Conservation (phyloP, 192 early-diverging fungal genomes). For the Umbelopsis isabellina region DNA sequence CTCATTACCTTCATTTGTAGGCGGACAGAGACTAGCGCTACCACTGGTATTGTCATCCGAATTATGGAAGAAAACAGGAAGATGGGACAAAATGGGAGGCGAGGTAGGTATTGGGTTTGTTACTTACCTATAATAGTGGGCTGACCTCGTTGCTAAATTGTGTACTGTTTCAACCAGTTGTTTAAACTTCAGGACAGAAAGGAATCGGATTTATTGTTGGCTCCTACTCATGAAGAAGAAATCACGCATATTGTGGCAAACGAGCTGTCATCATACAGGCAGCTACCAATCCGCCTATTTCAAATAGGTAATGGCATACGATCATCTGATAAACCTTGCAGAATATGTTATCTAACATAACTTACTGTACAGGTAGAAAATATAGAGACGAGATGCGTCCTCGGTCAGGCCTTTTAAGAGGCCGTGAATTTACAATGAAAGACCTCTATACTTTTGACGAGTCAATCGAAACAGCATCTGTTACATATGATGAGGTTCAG, state of each 20-base stretch:
- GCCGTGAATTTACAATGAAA: slow-evolving; percentile 95
- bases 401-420: slow-evolving; percentile 81
- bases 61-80: slow-evolving; percentile 78
- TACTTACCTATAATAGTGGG: not conserved
- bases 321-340: not conserved
- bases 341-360: not conserved
- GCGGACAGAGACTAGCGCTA: slow-evolving; percentile 72
- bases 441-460: slow-evolving; percentile 92
- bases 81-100: slow-evolving; percentile 72
- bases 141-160: not conserved
- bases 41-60: slow-evolving; percentile 70
- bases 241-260: slow-evolving; percentile 74
- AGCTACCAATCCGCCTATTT: slow-evolving; percentile 85
- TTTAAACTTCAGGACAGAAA: slow-evolving; percentile 84
- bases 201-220: slow-evolving; percentile 66
- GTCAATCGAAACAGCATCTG: slow-evolving; percentile 62
- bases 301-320: slow-evolving; percentile 65
- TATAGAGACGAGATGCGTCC: slow-evolving; percentile 86
- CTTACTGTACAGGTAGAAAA: slow-evolving; percentile 59
- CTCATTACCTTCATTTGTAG: slow-evolving; percentile 21
- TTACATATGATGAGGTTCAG: slow-evolving; percentile 78
- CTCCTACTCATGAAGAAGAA: slow-evolving; percentile 94
- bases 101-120: slow-evolving; percentile 41
- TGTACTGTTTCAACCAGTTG: slow-evolving; percentile 45
- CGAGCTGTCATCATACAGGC: slow-evolving; percentile 68